Evolutionary conservation across 805 yeast species (phyloP), one percentile per base, ranked within the genome.

Genomic region (Ogataea methylovora): DNA sequence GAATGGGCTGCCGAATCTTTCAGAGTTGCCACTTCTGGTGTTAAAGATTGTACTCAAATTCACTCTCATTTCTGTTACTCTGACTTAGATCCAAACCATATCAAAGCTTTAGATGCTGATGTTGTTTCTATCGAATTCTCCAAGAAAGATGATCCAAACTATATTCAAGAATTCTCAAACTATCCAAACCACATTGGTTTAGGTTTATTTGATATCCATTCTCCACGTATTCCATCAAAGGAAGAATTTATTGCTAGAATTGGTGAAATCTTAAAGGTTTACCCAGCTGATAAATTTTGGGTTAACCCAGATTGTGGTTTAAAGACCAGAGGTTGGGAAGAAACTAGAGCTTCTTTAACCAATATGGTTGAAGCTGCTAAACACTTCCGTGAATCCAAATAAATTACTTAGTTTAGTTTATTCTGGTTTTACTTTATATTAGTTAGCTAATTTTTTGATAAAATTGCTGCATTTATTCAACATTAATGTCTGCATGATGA

Each of bases 11-110:
- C 97, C 59, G 94, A 88, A 73, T 86, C 97, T 52, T 92, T 92
- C 92, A 85, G 97, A 78, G 90, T 92, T 55, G 95, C 98, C 59
- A 92, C 97, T 51, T 88, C 97, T 47, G 97, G 96, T 73, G 98
- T 92, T 51, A 75, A 75, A 59, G 82, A 92, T 76, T 65, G 76
- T 49, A 92, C 98, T 54, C 98, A 92, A 75, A 87, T 92, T 68
- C 98, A 92, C 82, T 90, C 97, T 44, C 98, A 92, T 73, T 92
- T 92, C 94, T 92, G 98, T 76, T 92, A 92, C 88, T 92, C 98
- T 43, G 98, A 92, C 70, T 79, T 92, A 69, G 97, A 92, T 76
- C 97, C 97, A 62, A 84, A 84, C 79, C 97, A 90, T 71, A 92
- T 92, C 79, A 90, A 92, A 80, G 97, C 97, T 51, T 77, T 92